Conservation (phyloP, 495 filamentous ascomycete genomes). For the Rostrohypoxylon terebratum region DNA sequence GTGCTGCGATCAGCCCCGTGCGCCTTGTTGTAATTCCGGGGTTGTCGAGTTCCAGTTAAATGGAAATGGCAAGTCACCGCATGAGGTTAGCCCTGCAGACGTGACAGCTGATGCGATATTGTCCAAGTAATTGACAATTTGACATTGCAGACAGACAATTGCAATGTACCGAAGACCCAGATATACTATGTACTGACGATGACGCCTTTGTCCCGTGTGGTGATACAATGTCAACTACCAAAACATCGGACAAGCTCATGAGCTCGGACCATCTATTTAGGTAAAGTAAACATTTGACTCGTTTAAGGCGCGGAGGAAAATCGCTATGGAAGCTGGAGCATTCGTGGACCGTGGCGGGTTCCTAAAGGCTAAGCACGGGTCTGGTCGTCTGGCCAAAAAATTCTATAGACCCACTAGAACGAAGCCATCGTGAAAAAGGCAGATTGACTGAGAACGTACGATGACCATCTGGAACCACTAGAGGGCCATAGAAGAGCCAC, state of each 20-base stretch:
- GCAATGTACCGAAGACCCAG: background rate
- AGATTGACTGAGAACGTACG: conserved; percentile 33
- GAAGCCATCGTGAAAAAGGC: conserved; percentile 49
- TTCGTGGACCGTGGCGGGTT: conserved; percentile 9
- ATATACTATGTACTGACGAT: conserved; percentile 13
- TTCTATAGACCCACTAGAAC: conserved; percentile 40
- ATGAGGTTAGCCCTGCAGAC: conserved; percentile 19
- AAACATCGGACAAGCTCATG: conserved; percentile 17
- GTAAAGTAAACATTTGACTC: conserved; percentile 9
- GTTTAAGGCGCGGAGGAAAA: conserved; percentile 12
- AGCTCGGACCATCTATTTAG: conserved; percentile 21
- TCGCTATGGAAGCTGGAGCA: background rate
- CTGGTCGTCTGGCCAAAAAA: conserved; percentile 24
- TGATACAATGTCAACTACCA: conserved; percentile 26
- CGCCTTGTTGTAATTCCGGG: background rate
- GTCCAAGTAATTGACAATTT: conserved; percentile 9
- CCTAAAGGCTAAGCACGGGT: conserved; percentile 19
- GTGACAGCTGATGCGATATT: conserved; percentile 32
- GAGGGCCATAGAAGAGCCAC: conserved; percentile 31
- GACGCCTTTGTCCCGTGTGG: conserved; percentile 32
- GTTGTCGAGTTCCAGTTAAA: background rate
- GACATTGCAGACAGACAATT: conserved; percentile 22
- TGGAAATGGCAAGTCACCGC: background rate
- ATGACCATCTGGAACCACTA: conserved; percentile 32
- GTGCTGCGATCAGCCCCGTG: conserved; percentile 27